Evolutionary conservation across 306 rosid genomes (phyloP), one percentile per base, ranked within the genome.

Genomic region (Mucuna pruriens): DNA sequence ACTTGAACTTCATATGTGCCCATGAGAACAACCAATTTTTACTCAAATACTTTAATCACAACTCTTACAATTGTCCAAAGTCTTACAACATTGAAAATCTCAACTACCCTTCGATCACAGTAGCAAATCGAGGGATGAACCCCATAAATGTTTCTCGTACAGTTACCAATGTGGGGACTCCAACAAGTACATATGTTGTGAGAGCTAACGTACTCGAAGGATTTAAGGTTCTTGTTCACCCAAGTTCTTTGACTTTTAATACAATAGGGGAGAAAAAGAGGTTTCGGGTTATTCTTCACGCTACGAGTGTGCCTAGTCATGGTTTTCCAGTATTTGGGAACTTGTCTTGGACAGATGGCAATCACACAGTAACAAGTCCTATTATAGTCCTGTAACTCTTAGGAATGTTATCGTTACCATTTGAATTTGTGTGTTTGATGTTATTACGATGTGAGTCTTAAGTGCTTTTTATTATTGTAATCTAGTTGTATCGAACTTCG

Each of bases 1-100:
- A 89, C 89, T 78, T 92, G 74, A 87, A 87, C 80, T 89, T 90
- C 88, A 52, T 92, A 69, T 92, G 97, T 31, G 86, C 93, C 61
- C 86, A 77, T 42, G 88, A 83, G 74, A 83, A 90, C 65, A 78
- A 45, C 36, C 68, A 33, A 20, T 36, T 45, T 1, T 0, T 65
- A 5, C 40, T 87, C 7, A 48, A 42, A 40, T 9, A 73, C 23
- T 85, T 89, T 49, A 60, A 52, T 2, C 3, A 77, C 0, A 57
- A 38, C 44, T 38, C 80, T 5, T 77, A 44, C 74, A 49, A 16
- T 42, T 92, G 97, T 64, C 84, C 83, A 26, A 33, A 23, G 60
- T 77, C 80, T 5, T 85, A 33, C 78, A 90, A 76, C 33, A 58
- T 86, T 1, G 79, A 68, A 11, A 83, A 90, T 78, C 67, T 89